A percentile compares a stretch with the other conserved stretches of the same genome.
Evolutionary conservation across 768 basidiomycete genomes (phyloP).

Genomic region (Kwoniella botswanensis): DNA sequence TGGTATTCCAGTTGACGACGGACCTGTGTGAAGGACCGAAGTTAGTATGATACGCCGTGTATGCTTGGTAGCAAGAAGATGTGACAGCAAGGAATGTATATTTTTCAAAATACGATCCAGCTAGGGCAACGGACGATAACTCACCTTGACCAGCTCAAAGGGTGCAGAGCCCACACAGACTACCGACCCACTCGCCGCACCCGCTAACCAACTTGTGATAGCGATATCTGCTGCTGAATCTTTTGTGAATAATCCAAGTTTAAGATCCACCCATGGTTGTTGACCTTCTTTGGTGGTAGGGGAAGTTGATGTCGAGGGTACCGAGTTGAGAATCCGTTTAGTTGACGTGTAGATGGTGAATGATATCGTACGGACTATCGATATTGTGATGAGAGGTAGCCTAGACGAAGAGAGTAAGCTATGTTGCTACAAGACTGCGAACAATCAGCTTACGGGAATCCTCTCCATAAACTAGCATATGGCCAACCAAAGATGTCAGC

Average conservation of each 20-base stretch:
- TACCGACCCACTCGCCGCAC: constrained; percentile 83
- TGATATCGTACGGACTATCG: constrained; percentile 77
- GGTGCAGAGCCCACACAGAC: constrained; percentile 90
- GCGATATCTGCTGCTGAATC: constrained; percentile 67
- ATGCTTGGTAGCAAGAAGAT: too few relatives aligned
- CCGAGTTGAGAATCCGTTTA: constrained; percentile 50
- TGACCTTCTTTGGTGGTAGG: background rate
- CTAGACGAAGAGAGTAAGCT: constrained; percentile 46
- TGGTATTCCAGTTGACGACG: constrained; percentile 89
- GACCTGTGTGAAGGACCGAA: constrained; percentile 65
- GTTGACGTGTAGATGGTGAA: constrained; percentile 57
- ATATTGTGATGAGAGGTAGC: constrained; percentile 93
- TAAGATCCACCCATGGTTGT: constrained; percentile 35
- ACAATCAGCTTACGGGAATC: constrained; percentile 42
- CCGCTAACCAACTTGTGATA: constrained; percentile 77
- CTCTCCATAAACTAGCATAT: constrained; percentile 49
- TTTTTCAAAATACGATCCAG: too few relatives aligned
- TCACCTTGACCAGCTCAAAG: constrained; percentile 93
- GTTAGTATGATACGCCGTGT: too few relatives aligned
- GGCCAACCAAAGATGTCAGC: background rate
- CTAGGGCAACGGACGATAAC: too few relatives aligned
- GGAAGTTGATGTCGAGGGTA: constrained; percentile 18
- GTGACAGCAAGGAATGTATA: too few relatives aligned
- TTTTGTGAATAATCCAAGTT: constrained; percentile 41
- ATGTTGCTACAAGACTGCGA: too few relatives aligned